Evolutionary conservation across 164 flowering plant species (phyloP).

Genomic region (Umbilicus rupestris): DNA sequence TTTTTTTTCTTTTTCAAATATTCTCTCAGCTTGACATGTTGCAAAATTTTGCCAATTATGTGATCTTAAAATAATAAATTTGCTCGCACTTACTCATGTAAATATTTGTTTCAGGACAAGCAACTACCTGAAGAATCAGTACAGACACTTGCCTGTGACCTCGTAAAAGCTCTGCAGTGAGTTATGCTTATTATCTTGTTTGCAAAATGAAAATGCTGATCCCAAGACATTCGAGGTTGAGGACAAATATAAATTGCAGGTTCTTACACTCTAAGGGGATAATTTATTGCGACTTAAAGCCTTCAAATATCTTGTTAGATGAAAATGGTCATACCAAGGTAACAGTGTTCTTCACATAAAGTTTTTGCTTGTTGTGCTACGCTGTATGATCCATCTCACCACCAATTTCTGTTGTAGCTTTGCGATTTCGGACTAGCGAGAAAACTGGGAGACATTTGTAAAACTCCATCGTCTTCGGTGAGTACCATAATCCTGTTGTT

Average conservation of each 20-base stretch:
- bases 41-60: neutral
- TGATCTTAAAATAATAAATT: neutral
- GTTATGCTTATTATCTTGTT: neutral
- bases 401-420: constrained; percentile 39
- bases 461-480: constrained; percentile 62
- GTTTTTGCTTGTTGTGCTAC: neutral
- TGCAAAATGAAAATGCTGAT: neutral
- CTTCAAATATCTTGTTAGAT: constrained; percentile 87
- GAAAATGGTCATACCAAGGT: constrained; percentile 95
- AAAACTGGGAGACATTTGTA: constrained; percentile 68
- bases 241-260: constrained; percentile 22
- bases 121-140: constrained; percentile 93
- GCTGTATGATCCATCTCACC: neutral
- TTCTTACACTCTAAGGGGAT: constrained; percentile 88
- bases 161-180: constrained; percentile 11
- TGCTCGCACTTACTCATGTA: neutral
- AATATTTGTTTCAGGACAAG: constrained; percentile 40
- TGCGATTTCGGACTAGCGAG: constrained; percentile 95
- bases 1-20: constrained; percentile 10
- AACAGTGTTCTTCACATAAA: constrained; percentile 6
- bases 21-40: constrained; percentile 3
- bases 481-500: constrained; percentile 13
- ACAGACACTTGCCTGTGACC: constrained; percentile 47
- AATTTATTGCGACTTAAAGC: constrained; percentile 89
- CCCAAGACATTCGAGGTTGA: neutral